Conservation (phyloP, 2,329 filamentous ascomycete species). For the Fusarium xylarioides region DNA sequence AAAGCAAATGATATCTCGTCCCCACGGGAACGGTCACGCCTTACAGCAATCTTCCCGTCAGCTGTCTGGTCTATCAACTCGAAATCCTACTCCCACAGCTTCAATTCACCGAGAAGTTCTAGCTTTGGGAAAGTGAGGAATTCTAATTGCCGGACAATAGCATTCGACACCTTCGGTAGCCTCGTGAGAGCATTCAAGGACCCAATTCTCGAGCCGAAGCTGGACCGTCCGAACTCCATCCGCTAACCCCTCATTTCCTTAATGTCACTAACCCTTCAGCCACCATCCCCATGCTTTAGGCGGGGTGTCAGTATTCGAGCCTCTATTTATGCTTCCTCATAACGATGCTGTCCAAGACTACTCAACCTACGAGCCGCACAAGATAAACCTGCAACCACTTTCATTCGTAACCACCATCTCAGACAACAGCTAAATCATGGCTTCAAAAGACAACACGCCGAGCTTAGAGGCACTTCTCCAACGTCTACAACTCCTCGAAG, state of each 20-base stretch:
- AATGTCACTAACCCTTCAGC: background rate
- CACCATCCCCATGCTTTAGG: background rate
- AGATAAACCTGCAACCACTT: background rate
- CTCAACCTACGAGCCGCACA: background rate
- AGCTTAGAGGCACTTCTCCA: background rate
- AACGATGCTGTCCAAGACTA: background rate
- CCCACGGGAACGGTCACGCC: rapidly evolving
- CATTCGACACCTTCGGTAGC: background rate
- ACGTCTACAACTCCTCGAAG: background rate
- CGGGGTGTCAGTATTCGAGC: background rate
- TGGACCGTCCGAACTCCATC: background rate
- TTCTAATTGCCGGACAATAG: rapidly evolving
- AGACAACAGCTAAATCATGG: background rate
- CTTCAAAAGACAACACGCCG: background rate
- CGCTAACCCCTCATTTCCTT: background rate
- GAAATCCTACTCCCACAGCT: background rate
- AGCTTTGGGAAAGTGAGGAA: background rate
- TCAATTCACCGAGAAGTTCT: background rate
- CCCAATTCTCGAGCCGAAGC: background rate
- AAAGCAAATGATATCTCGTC: background rate
- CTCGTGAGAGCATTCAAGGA: background rate
- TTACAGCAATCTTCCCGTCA: background rate
- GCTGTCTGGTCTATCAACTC: background rate
- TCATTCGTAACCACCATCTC: too few species aligned
- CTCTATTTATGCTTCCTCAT: background rate